phyloP scores from a whole-genome alignment of 345 rosid species.

The Limnanthes douglasii region DNA sequence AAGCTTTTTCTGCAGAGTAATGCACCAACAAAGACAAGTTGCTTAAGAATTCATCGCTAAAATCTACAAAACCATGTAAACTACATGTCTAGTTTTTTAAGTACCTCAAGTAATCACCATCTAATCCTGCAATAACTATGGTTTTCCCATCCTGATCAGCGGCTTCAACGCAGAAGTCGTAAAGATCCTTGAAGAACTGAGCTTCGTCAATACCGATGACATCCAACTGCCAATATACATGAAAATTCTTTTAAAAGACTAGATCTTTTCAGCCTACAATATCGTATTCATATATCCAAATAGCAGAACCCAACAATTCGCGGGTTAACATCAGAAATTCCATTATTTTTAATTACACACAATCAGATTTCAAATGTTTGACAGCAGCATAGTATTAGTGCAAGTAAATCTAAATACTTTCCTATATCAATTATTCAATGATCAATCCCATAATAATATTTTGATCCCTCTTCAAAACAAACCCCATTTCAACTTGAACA shows the following conservation, averaged over 20 bases:
- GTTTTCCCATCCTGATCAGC: conserved; percentile 77
- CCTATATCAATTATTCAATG: too few relatives aligned
- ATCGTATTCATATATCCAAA: background rate
- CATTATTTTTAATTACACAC: background rate
- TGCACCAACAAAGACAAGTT: background rate
- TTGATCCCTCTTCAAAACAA: background rate
- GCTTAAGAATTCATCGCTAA: conserved; percentile 1
- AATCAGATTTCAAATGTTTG: too few relatives aligned
- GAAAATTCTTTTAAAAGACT: background rate
- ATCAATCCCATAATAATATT: too few relatives aligned
- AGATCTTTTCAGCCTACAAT: background rate
- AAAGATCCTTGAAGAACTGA: conserved; percentile 84
- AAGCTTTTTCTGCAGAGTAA: conserved; percentile 47
- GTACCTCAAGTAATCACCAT: conserved; percentile 86
- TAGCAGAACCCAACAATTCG: background rate
- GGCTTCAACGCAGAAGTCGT: conserved; percentile 77
- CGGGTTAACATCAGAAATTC: background rate
- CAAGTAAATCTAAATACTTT: too few relatives aligned
- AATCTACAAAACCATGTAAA: background rate
- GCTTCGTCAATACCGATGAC: conserved; percentile 95
- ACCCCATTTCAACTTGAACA: background rate
- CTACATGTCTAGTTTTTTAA: background rate
- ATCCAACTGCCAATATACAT: conserved; percentile 36
- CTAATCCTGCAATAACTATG: conserved; percentile 66
- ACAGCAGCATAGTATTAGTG: too few relatives aligned